Evolutionary conservation across 2,329 filamentous ascomycete genomes (phyloP).

Genomic region (Dactylellina leptospora): DNA sequence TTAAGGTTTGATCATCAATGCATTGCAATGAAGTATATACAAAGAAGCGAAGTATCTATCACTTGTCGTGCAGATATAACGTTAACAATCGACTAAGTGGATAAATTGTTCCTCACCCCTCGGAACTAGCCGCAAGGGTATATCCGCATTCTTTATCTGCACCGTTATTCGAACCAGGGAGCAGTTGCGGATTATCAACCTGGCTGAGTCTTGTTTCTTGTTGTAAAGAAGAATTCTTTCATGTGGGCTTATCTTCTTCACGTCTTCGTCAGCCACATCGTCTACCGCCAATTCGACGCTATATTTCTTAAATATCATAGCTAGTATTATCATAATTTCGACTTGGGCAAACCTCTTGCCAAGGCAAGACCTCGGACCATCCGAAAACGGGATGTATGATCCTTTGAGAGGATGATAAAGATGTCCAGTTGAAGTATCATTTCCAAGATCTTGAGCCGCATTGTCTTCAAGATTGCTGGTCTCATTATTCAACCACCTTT

Average conservation of each 20-base stretch:
- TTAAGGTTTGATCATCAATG: slow-evolving; percentile 22
- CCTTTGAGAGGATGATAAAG: slow-evolving; percentile 60
- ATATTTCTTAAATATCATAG: slow-evolving; percentile 63
- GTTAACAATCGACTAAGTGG: slow-evolving; percentile 56
- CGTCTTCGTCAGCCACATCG: slow-evolving; percentile 67
- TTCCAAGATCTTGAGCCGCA: background rate
- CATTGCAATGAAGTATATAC: too few species aligned
- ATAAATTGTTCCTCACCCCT: slow-evolving; percentile 76
- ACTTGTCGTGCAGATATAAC: too few species aligned
- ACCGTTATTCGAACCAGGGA: slow-evolving; percentile 72
- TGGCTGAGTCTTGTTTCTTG: slow-evolving; percentile 68
- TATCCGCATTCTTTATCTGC: slow-evolving; percentile 71
- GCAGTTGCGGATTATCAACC: slow-evolving; percentile 66
- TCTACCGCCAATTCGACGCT: slow-evolving; percentile 76
- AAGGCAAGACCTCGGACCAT: slow-evolving; percentile 68
- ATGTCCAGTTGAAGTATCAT: slow-evolving; percentile 11
- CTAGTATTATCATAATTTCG: slow-evolving; percentile 67
- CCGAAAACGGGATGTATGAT: slow-evolving; percentile 69
- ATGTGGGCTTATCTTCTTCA: slow-evolving; percentile 64
- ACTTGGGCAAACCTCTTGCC: slow-evolving; percentile 70
- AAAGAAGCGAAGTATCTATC: background rate
- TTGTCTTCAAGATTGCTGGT: slow-evolving; percentile 48
- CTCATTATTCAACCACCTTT: slow-evolving; percentile 70
- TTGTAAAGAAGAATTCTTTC: slow-evolving; percentile 68
- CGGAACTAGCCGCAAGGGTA: slow-evolving; percentile 74